These are phyloP conservation scores for Dillenia suffruticosa DNA, from an alignment of 164 flowering plant genomes.

Conservation along the genomic window DNA sequence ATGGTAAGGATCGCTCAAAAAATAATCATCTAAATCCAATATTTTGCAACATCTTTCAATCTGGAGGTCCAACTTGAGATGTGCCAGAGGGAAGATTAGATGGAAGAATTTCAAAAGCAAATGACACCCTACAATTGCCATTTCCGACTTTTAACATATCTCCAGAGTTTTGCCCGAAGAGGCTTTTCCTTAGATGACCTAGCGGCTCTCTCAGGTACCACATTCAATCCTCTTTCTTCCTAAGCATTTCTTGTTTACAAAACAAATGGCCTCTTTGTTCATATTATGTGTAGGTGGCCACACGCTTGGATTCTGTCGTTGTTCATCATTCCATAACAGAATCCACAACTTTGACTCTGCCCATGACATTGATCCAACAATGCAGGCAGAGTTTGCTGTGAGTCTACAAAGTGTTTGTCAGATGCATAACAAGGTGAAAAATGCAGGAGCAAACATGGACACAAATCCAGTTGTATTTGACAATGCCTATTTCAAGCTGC, in stretches of 20 bases:
- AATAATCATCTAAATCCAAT: too few species aligned
- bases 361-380: constrained; percentile 56
- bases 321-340: constrained; percentile 80
- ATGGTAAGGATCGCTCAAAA: too few species aligned
- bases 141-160: constrained; percentile 71
- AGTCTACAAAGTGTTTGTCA: constrained; percentile 55
- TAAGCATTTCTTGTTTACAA: too few species aligned
- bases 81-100: constrained; percentile 89
- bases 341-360: constrained; percentile 65
- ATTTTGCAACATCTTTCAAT: constrained; percentile 20
- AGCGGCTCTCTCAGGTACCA: constrained; percentile 79
- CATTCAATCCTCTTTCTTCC: too few species aligned
- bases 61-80: constrained; percentile 84
- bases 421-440: constrained; percentile 45
- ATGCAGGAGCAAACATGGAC: constrained; percentile 63
- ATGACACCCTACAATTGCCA: constrained; percentile 61
- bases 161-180: constrained; percentile 76
- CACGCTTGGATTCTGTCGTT: constrained; percentile 84
- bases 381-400: constrained; percentile 51
- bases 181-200: constrained; percentile 69
- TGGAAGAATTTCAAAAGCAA: constrained; percentile 76
- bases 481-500: constrained; percentile 61
- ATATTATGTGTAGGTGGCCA: constrained; percentile 60
- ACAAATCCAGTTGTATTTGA: constrained; percentile 46
- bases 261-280: too few species aligned